A percentile compares a stretch with the other conserved stretches of the same genome.
These are phyloP conservation scores for Allium cepa DNA, from an alignment of 106 monocot genomes.

Conservation along the genomic window DNA sequence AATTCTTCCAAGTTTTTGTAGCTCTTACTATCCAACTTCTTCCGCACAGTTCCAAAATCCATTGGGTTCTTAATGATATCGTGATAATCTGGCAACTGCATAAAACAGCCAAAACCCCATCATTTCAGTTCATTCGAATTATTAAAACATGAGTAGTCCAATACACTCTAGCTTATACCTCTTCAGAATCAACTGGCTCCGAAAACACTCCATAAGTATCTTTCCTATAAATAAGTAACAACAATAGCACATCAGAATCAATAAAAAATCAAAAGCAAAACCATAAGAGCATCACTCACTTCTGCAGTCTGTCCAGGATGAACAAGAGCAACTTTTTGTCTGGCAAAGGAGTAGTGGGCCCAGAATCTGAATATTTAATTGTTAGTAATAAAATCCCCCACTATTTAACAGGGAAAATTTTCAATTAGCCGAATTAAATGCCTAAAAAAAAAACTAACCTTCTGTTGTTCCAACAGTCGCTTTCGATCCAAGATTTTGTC, in stretches of 20 bases:
- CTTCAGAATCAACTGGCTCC: slow-evolving; percentile 82
- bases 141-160: neutral
- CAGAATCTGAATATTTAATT: slow-evolving; percentile 18
- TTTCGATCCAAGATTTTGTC: slow-evolving; percentile 37
- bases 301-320: slow-evolving; percentile 98
- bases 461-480: slow-evolving; percentile 31
- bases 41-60: slow-evolving; percentile 64
- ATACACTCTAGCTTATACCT: slow-evolving; percentile 27
- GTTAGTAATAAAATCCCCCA: no score
- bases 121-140: neutral
- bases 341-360: slow-evolving; percentile 73
- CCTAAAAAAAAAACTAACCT: slow-evolving; percentile 3
- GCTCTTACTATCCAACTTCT: slow-evolving; percentile 36
- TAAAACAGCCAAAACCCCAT: neutral
- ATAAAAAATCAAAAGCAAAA: slow-evolving; percentile 9
- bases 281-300: slow-evolving; percentile 30
- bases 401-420: no score
- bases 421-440: no score
- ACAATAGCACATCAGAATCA: slow-evolving; percentile 1
- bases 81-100: slow-evolving; percentile 73
- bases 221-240: slow-evolving; percentile 45
- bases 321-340: slow-evolving; percentile 92
- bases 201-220: slow-evolving; percentile 90
- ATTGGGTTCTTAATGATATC: slow-evolving; percentile 69
- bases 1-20: slow-evolving; percentile 61